phyloP scores from a whole-genome alignment of 495 filamentous ascomycete genomes.

The Clohesyomyces aquaticus region DNA sequence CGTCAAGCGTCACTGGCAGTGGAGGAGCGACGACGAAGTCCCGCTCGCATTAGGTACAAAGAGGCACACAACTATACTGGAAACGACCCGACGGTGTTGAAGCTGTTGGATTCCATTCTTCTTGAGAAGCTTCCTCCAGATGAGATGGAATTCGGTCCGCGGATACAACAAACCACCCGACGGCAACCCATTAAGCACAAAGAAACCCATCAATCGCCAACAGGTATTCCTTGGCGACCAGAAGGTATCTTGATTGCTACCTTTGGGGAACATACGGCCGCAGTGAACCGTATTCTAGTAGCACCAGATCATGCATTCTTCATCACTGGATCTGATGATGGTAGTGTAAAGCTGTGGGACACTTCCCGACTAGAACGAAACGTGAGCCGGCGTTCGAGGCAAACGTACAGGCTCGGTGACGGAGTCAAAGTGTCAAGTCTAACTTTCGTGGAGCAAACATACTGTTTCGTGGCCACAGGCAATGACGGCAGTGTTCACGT shows the following conservation, averaged over 20 bases:
- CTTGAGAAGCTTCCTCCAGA: conserved; percentile 89
- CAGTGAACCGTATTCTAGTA: conserved; percentile 79
- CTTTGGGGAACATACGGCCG: conserved; percentile 82
- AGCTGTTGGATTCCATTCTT: conserved; percentile 84
- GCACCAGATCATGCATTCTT: conserved; percentile 96
- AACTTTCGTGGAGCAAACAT: conserved; percentile 90
- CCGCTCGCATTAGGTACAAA: conserved; percentile 42
- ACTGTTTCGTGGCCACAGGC: conserved; percentile 87
- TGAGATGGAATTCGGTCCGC: conserved; percentile 75
- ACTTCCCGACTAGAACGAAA: conserved; percentile 86
- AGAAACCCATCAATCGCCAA: conserved; percentile 47
- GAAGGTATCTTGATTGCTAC: conserved; percentile 81
- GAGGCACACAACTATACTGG: conserved; percentile 77
- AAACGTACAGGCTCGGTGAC: conserved; percentile 74
- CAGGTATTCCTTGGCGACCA: conserved; percentile 75
- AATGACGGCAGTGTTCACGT: conserved; percentile 90
- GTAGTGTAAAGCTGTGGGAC: conserved; percentile 93
- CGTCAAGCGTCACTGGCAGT: conserved; percentile 44
- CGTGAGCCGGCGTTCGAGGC: conserved; percentile 81
- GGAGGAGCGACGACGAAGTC: conserved; percentile 40
- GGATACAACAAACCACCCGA: conserved; percentile 71
- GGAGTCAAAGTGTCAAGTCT: conserved; percentile 76
- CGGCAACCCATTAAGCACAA: conserved; percentile 66
- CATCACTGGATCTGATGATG: conserved; percentile 89
- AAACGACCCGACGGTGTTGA: conserved; percentile 83